Evolutionary conservation across 2,329 filamentous ascomycete genomes (phyloP), one percentile per base, ranked within the genome.

Genomic region (Pseudogymnoascus verrucosus): DNA sequence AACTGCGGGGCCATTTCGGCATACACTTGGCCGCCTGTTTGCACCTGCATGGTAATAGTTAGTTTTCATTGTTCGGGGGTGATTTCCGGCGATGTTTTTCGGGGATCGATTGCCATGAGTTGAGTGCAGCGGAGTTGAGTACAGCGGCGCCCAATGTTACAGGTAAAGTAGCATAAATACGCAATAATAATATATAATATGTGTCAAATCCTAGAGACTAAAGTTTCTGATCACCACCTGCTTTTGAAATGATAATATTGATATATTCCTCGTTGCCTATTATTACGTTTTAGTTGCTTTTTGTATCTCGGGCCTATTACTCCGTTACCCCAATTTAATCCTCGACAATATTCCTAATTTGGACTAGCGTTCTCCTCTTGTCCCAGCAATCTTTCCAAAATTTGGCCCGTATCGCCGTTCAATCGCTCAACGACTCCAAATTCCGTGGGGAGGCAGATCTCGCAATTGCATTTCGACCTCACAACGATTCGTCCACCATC

Each of bases 371-470:
- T 23, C 19, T 42, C 34, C 59, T 61, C 59, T 42, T 4, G 57
- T 61, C 59, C 59, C 59, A 61, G 34, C 59, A 61, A 61, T 61
- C 59, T 61, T 61, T 40, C 34, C 34, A 61, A 57, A 57, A 57
- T 57, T 57, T 57, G 28, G 51, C 10, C 51, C 51, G 28, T 61
- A 61, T 61, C 59, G 59, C 34, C 19, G 16, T 61, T 61, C 59
- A 61, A 61, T 42, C 34, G 59, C 51, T 57, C 51, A 61, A 61
- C 59, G 59, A 37, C 59, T 42, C 59, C 59, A 61, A 61, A 40
- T 39, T 61, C 23, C 34, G 59, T 61, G 59, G 34, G 59, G 59
- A 61, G 59, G 39, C 23, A 61, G 51, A 57, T 54, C 51, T 57
- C 59, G 21, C 59, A 61, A 40, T 61, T 61, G 59, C 23, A 37